phyloP scores from a whole-genome alignment of 768 basidiomycete genomes.

The Tubosaeta brunneosetosa region DNA sequence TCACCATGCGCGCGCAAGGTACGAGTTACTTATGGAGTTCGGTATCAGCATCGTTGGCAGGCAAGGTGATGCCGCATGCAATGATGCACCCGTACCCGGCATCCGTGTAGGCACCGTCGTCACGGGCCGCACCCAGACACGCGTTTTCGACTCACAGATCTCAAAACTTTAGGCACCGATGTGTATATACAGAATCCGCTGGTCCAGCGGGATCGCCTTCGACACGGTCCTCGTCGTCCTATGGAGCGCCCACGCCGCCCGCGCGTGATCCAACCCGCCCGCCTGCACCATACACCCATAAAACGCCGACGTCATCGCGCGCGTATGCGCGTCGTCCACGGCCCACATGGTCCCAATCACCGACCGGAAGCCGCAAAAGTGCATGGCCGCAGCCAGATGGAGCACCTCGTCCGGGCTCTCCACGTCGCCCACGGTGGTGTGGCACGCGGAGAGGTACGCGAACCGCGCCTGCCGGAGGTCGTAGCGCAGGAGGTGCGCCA shows the following conservation, averaged over 20 bases:
- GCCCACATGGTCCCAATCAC: background rate
- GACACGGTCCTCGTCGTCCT: background rate
- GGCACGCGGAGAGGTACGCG: too few species aligned
- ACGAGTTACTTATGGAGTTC: too few species aligned
- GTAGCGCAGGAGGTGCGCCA: background rate
- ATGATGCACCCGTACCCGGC: too few species aligned
- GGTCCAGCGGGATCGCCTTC: background rate
- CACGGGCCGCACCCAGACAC: too few species aligned
- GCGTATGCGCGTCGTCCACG: background rate
- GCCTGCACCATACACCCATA: background rate
- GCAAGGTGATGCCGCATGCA: too few species aligned
- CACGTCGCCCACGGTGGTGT: too few species aligned
- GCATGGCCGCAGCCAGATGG: background rate
- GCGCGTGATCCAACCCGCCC: background rate
- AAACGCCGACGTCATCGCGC: background rate
- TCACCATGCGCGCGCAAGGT: too few species aligned
- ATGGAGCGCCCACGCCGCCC: background rate
- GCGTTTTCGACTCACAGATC: too few species aligned
- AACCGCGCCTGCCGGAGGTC: too few species aligned
- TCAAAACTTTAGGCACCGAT: too few species aligned
- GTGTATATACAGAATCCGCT: background rate
- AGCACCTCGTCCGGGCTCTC: background rate
- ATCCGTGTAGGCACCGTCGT: too few species aligned
- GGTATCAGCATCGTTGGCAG: too few species aligned
- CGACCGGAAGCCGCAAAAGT: background rate